A percentile compares a stretch with the other conserved stretches of the same genome.
These are phyloP conservation scores for Dipteronia sinensis DNA, from an alignment of 345 rosid genomes.

Conservation along the genomic window DNA sequence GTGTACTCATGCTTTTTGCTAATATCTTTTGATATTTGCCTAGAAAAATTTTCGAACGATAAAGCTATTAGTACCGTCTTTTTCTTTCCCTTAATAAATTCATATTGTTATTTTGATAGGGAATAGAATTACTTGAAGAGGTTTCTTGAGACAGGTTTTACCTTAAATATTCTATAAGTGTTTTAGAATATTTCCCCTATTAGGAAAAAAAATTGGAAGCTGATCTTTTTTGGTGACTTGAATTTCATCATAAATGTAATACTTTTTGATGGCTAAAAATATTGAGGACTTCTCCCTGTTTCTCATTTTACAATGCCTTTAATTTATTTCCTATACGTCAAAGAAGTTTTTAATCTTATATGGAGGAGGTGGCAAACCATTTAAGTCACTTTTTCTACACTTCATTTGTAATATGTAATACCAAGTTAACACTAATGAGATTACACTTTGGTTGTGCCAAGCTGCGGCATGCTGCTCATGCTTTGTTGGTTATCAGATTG, in stretches of 20 bases:
- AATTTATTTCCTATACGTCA: background rate
- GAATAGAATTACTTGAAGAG: background rate
- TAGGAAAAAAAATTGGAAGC: background rate
- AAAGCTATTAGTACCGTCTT: background rate
- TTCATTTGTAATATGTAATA: background rate
- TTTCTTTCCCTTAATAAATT: background rate
- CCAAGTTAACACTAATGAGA: constrained; percentile 1
- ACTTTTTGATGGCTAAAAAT: background rate
- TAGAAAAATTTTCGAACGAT: background rate
- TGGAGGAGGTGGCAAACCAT: background rate
- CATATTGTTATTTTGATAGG: background rate
- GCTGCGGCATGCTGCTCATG: background rate
- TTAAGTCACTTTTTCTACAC: background rate
- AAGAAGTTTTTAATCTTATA: background rate
- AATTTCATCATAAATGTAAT: background rate
- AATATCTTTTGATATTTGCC: background rate
- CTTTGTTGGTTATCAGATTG: constrained; percentile 12
- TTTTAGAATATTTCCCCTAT: background rate
- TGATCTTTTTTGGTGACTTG: background rate
- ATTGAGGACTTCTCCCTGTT: background rate
- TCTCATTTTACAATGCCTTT: background rate
- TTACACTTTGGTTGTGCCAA: background rate
- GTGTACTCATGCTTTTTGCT: background rate
- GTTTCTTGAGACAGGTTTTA: background rate
- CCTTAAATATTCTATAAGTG: background rate